Evolutionary conservation across 176 grass and related monocot species (phyloP), one percentile per base, ranked within the genome.

Genomic region (Bolboschoenus planiculmis): DNA sequence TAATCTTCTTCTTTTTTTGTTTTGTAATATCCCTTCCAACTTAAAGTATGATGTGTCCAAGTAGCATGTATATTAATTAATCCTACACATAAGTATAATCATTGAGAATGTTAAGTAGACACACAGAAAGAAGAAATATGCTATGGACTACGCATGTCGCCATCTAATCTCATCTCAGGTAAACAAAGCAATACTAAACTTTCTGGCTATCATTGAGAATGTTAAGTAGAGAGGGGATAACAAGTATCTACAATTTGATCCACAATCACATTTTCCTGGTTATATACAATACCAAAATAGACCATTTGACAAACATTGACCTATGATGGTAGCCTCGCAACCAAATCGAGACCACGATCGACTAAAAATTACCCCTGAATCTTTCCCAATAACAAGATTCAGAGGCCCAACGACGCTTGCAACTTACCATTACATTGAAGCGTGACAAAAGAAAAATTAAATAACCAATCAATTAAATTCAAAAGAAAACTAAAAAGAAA

Each of bases 401-500:
- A 66, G 59, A 29, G 29, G 58, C 7, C 54, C 9, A 26, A 60
- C n/a, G 65, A 82, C 37, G 37, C 39, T 27, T 65, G 79, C 30
- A 80, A 61, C 33, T 31, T 15, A 40, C 29, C n/a, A 60, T 31
- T 26, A 60, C 55, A 29, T 23, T 8, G 6, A 65, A 82, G 36
- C 31, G 31, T 24, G 4, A 34, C 79, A 82, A 82, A 48, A 50
- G 31, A 82, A 82, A 53, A 82, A 82, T 9, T 10, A 82, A 64
- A 65, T 63, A 82, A 82, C 79, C 79, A 65, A 82, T 82, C 21
- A 82, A 82, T 82, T 44, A 82, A 82, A 82, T 82, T 82, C 58
- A 10, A 64, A 44, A 79, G 9, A 79, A 34, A 81, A 65, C 4
- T 81, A 62, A 81, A 65, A 63, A 56, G 14, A 80, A 65, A 65